Percentiles rank a stretch among this genome's conserved stretches.
Evolutionary conservation across 768 basidiomycete genomes (phyloP).

Genomic region (Favolaschia claudopus): DNA sequence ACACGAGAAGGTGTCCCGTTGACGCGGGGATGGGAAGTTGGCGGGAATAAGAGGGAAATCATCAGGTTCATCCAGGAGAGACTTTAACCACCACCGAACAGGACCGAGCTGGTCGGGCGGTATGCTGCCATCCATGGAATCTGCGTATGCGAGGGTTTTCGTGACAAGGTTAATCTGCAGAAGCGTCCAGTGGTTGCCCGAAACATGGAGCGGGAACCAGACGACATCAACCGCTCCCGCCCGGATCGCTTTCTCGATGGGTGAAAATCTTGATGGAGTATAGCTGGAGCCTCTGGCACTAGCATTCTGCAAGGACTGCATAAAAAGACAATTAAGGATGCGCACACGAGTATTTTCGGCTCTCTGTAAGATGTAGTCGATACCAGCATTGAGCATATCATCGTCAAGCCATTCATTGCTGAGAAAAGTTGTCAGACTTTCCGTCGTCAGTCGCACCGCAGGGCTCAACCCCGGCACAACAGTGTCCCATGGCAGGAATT

Average conservation of each 20-base stretch:
- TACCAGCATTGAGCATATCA: slow-evolving; percentile 12
- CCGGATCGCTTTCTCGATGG: background rate
- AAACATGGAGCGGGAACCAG: slow-evolving; percentile 10
- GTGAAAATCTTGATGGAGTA: background rate
- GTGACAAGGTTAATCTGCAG: slow-evolving; percentile 21
- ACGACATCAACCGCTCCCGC: background rate
- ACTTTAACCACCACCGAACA: slow-evolving; percentile 9
- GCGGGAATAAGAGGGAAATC: background rate
- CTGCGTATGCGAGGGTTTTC: slow-evolving; percentile 14
- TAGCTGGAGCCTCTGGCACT: background rate
- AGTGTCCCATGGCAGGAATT: background rate
- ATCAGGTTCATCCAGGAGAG: background rate
- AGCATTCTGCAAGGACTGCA: background rate
- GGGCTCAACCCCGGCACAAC: background rate
- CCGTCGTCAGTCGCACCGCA: background rate
- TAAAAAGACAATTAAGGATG: slow-evolving; percentile 11
- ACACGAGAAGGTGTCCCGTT: slow-evolving; percentile 2
- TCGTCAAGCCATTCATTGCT: slow-evolving; percentile 3
- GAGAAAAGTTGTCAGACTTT: background rate
- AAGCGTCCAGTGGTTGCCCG: slow-evolving; percentile 8
- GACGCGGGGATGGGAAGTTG: background rate
- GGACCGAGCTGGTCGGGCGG: background rate
- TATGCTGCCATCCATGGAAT: background rate
- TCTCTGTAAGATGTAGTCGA: background rate
- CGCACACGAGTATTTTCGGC: no score